Conservation (phyloP, 768 basidiomycete species). For the Cystobasidiopsis lactophilus region DNA sequence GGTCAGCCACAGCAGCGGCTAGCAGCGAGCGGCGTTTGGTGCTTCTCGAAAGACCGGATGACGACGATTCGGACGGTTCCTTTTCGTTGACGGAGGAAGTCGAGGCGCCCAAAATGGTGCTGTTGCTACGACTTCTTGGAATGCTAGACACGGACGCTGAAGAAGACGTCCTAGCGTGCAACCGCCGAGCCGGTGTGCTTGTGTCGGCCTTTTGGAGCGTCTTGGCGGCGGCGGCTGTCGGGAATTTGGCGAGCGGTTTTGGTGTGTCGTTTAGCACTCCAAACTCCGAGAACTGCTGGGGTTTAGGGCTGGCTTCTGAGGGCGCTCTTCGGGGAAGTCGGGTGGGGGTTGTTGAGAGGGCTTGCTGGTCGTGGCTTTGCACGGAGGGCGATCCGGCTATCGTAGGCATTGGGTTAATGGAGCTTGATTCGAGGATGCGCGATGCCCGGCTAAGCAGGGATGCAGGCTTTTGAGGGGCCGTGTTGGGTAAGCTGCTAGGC, state of each 20-base stretch:
- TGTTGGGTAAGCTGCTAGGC: too few relatives aligned
- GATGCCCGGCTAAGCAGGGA: background rate
- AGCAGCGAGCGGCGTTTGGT: background rate
- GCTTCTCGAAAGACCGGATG: background rate
- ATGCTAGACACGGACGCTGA: background rate
- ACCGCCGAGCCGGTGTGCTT: background rate
- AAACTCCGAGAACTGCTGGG: conserved; percentile 35
- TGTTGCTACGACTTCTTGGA: background rate
- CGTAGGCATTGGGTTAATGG: conserved; percentile 43
- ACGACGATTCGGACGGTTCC: too few relatives aligned
- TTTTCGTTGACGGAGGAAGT: too few relatives aligned
- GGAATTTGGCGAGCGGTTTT: too few relatives aligned
- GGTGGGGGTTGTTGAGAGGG: conserved; percentile 5
- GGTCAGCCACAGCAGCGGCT: background rate
- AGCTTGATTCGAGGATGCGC: conserved; percentile 28
- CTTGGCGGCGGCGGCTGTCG: too few relatives aligned
- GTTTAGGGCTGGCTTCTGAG: background rate
- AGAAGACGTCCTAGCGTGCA: background rate
- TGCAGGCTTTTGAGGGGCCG: too few relatives aligned
- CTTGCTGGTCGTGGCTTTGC: background rate
- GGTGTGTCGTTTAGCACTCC: conserved; percentile 45
- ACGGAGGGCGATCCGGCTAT: conserved; percentile 63
- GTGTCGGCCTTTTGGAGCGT: too few relatives aligned
- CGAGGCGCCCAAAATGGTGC: background rate
- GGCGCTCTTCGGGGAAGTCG: conserved; percentile 19